Conservation (phyloP, 192 early-diverging fungal genomes). For the Dissophora globulifera region DNA sequence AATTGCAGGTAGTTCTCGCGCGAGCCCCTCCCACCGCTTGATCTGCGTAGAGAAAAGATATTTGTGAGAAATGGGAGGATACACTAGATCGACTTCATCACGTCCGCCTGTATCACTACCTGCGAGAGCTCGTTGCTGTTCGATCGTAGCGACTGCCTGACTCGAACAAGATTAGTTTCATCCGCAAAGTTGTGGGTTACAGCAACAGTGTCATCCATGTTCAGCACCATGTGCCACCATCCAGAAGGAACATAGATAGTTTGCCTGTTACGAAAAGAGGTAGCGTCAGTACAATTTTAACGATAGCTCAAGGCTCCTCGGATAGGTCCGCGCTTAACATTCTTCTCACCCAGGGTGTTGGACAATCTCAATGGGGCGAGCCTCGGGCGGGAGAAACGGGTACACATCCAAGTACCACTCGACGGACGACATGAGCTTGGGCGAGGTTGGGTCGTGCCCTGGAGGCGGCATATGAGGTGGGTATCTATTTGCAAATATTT, state of each 20-base stretch:
- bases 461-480: constrained; percentile 52
- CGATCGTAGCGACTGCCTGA: constrained; percentile 15
- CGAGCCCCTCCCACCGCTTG: constrained; percentile 27
- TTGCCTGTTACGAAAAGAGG: constrained; percentile 18
- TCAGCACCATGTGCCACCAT: constrained; percentile 60
- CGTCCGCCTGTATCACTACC: no score
- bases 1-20: constrained; percentile 12
- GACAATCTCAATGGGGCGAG: constrained; percentile 53
- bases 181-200: constrained; percentile 58
- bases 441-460: constrained; percentile 43
- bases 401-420: constrained; percentile 63
- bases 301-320: no score
- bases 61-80: background rate
- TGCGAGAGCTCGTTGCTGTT: constrained; percentile 5
- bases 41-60: background rate
- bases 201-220: constrained; percentile 55
- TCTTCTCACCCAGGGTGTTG: constrained; percentile 54
- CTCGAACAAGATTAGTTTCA: constrained; percentile 41
- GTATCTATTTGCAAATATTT: constrained; percentile 40
- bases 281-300: no score
- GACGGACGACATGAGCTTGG: constrained; percentile 39
- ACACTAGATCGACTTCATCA: no score
- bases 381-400: constrained; percentile 44
- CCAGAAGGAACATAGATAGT: constrained; percentile 60
- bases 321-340: background rate